These are phyloP conservation scores for Microdochium nivale DNA, from an alignment of 2,329 filamentous ascomycete species.

Conservation along the genomic window DNA sequence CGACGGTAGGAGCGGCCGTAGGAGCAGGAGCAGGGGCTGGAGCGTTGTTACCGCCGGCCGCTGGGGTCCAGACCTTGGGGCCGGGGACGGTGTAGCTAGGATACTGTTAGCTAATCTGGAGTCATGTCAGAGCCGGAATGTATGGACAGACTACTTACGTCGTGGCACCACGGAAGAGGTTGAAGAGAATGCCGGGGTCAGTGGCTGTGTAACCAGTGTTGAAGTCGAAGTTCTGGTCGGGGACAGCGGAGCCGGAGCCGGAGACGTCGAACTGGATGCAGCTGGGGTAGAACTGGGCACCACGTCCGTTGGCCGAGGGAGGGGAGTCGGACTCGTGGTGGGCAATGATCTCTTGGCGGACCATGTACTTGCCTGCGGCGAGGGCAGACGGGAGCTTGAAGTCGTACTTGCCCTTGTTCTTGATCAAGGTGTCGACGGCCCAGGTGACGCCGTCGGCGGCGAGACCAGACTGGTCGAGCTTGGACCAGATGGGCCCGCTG, in stretches of 20 bases:
- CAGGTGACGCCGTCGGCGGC: conserved; percentile 28
- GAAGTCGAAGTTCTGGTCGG: conserved; percentile 33
- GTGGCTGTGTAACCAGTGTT: conserved; percentile 45
- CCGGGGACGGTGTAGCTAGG: conserved; percentile 27
- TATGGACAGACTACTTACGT: no score
- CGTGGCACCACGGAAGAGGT: conserved; percentile 38
- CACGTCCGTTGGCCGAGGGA: conserved; percentile 24
- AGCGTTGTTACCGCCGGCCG: conserved; percentile 6
- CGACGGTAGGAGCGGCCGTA: neutral
- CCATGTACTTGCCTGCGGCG: conserved; percentile 40
- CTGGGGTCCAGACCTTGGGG: conserved; percentile 21
- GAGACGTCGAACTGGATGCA: conserved; percentile 54
- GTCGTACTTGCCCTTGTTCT: conserved; percentile 38
- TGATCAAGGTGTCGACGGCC: conserved; percentile 35
- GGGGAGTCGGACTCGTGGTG: conserved; percentile 34
- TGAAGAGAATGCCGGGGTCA: conserved; percentile 50
- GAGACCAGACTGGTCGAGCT: conserved; percentile 26
- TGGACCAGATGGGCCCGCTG: conserved; percentile 42
- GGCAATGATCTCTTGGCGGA: conserved; percentile 47
- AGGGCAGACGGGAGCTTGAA: conserved; percentile 36
- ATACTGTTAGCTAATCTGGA: no score
- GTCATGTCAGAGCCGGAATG: no score
- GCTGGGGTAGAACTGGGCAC: conserved; percentile 46
- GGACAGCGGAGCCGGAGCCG: conserved; percentile 39
- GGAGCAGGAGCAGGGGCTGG: neutral